phyloP scores from a whole-genome alignment of 768 basidiomycete genomes.

The Phylloporus rhodoxanthus region DNA sequence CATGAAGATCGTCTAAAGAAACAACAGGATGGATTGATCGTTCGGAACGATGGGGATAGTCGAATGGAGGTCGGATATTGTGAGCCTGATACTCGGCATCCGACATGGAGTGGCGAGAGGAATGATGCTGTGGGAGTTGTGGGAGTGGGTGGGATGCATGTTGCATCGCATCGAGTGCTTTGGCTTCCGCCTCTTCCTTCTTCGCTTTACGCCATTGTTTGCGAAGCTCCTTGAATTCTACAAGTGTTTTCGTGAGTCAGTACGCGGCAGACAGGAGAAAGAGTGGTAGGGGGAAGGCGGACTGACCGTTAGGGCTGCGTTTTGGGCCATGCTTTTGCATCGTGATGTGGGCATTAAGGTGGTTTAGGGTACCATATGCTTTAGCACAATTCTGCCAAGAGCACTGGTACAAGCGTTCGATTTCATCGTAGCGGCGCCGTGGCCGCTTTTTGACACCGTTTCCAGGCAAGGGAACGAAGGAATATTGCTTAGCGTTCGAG shows the following conservation, averaged over 20 bases:
- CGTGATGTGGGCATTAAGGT: slow-evolving; percentile 96
- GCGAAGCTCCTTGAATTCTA: slow-evolving; percentile 97
- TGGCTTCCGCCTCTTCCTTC: slow-evolving; percentile 55
- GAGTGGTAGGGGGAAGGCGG: background rate
- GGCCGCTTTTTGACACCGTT: slow-evolving; percentile 80
- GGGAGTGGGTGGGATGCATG: slow-evolving; percentile 16
- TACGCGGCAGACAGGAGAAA: background rate
- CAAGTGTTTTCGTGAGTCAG: slow-evolving; percentile 6
- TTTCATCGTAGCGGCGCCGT: slow-evolving; percentile 88
- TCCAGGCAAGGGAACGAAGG: slow-evolving; percentile 76
- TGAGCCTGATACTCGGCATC: slow-evolving; percentile 20
- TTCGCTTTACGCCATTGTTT: slow-evolving; percentile 95
- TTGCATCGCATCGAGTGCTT: slow-evolving; percentile 12
- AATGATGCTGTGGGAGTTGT: slow-evolving; percentile 14
- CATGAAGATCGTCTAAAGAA: slow-evolving; percentile 19
- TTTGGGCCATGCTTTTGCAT: slow-evolving; percentile 96
- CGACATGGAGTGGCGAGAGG: slow-evolving; percentile 25
- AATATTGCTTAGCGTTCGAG: slow-evolving; percentile 64
- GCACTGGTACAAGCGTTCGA: slow-evolving; percentile 89
- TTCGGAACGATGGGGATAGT: slow-evolving; percentile 25
- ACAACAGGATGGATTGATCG: slow-evolving; percentile 10
- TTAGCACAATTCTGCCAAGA: slow-evolving; percentile 74
- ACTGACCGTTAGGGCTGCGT: slow-evolving; percentile 81
- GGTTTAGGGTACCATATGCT: slow-evolving; percentile 91
- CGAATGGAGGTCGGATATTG: slow-evolving; percentile 14